Evolutionary conservation across 1,284 basidiomycete genomes (phyloP), one percentile per base, ranked within the genome.

Genomic region (Golubevia pallescens): DNA sequence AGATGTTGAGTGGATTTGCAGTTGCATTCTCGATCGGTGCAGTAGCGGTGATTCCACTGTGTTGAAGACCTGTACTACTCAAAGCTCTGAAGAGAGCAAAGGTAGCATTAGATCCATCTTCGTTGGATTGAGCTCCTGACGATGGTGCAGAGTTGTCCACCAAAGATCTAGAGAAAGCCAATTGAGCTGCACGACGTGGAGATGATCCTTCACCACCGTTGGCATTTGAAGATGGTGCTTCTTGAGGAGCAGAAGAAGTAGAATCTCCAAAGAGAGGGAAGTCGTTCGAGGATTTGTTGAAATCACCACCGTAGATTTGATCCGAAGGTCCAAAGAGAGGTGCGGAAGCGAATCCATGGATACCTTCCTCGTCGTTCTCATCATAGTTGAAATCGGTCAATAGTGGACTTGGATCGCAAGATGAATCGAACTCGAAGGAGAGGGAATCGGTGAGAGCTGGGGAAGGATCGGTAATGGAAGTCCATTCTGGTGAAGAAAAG

Each of bases 401-500:
- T 34, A 80, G 73, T 54, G 78, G 78, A 61, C 74, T 78, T 20
- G 78, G 69, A 58, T 72, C 73, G 74, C 76, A 78, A 60, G 42
- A 48, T n/a, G 78, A 80, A 68, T 72, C 68, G 61, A 73, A 65
- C 61, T 80, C 74, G 58, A 80, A 80, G 58, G 74, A 73, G 70
- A 77, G 70, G 63, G 75, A 69, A 69, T 75, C 74, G 57, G 78
- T 77, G 53, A 80, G 67, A 57, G 76, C 74, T 56, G 78, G 78
- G 62, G 74, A 77, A 19, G 76, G 76, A 62, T 80, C 78, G 54
- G 24, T 38, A 21, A 58, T 52, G 55, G 58, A 55, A 32, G 57
- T 48, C 38, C 58, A 48, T 16, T 34, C 62, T 38, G 58, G 55
- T 13, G 23, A 24, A 7, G 23, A 38, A 28, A 53, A 57, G 54